phyloP scores from a whole-genome alignment of 2,329 filamentous ascomycete genomes.

The Aspergillus luchuensis region DNA sequence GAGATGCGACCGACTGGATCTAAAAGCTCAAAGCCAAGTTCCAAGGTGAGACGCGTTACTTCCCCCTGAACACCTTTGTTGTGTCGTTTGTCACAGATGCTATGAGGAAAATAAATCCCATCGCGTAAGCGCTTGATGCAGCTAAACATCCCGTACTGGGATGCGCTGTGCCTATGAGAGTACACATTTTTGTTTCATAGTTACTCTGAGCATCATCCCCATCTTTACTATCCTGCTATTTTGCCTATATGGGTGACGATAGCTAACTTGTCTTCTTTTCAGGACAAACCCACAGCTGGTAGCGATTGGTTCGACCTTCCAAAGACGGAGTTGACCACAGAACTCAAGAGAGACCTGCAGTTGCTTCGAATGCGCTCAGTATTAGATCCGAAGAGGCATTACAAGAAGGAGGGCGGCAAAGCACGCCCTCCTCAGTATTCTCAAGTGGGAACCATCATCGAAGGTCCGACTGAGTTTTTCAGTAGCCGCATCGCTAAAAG shows the following conservation, averaged over 20 bases:
- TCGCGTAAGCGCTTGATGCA: slow-evolving; percentile 67
- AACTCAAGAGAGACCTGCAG: slow-evolving; percentile 86
- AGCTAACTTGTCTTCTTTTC: slow-evolving; percentile 22
- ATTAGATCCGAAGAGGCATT: slow-evolving; percentile 84
- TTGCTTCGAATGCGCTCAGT: slow-evolving; percentile 86
- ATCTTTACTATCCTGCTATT: slow-evolving; percentile 26
- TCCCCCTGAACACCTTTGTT: not conserved
- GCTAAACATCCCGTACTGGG: slow-evolving; percentile 77
- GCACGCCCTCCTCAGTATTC: slow-evolving; percentile 76
- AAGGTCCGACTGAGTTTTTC: slow-evolving; percentile 86
- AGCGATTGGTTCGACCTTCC: slow-evolving; percentile 86
- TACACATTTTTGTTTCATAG: slow-evolving; percentile 63
- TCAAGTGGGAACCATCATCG: slow-evolving; percentile 83
- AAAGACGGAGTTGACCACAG: slow-evolving; percentile 77
- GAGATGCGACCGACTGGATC: slow-evolving; percentile 21
- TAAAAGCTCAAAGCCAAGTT: not conserved
- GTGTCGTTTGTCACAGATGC: slow-evolving; percentile 32
- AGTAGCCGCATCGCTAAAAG: slow-evolving; percentile 79
- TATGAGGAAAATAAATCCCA: slow-evolving; percentile 79
- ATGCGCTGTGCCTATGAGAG: slow-evolving; percentile 71
- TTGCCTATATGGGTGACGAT: not conserved
- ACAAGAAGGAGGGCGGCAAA: slow-evolving; percentile 81
- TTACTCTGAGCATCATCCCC: slow-evolving; percentile 62
- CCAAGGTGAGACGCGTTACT: slow-evolving; percentile 49
- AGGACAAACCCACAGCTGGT: slow-evolving; percentile 70